These are phyloP conservation scores for Crithidia expoeki DNA, from an alignment of 208 protist species.

Conservation along the genomic window DNA sequence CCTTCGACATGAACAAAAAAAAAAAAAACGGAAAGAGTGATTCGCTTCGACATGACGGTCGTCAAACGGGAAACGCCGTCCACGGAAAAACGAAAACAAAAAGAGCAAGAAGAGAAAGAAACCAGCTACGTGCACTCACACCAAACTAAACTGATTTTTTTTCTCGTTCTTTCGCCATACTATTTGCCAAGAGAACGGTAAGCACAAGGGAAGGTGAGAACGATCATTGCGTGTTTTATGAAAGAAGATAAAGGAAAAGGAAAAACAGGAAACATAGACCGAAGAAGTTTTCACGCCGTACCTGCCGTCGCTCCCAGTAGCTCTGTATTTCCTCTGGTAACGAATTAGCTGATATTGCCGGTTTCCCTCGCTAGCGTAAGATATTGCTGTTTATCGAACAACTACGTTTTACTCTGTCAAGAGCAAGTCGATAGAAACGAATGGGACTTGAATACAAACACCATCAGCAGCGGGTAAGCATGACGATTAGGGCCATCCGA, in stretches of 20 bases:
- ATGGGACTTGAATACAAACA: not conserved
- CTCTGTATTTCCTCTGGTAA: not conserved
- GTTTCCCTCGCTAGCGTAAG: too few species aligned
- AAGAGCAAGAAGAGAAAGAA: not conserved
- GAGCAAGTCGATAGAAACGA: not conserved
- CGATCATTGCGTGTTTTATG: too few species aligned
- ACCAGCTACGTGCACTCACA: not conserved
- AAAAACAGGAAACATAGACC: conserved; percentile 1
- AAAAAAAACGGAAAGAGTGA: not conserved
- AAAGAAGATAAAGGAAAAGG: conserved; percentile 15
- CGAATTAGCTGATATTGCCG: not conserved
- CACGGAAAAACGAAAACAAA: not conserved
- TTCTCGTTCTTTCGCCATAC: too few species aligned
- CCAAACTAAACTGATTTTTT: too few species aligned
- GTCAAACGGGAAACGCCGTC: not conserved
- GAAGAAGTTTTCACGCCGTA: not conserved
- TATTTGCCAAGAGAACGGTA: too few species aligned
- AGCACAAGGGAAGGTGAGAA: too few species aligned
- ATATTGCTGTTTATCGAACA: too few species aligned
- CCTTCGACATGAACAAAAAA: not conserved
- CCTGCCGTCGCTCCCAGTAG: not conserved
- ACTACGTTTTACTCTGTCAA: too few species aligned
- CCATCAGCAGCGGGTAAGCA: not conserved
- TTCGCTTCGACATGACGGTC: not conserved
- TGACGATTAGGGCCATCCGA: not conserved